Conservation (phyloP, 2,329 filamentous ascomycete genomes). For the Sclerotinia trifoliorum region DNA sequence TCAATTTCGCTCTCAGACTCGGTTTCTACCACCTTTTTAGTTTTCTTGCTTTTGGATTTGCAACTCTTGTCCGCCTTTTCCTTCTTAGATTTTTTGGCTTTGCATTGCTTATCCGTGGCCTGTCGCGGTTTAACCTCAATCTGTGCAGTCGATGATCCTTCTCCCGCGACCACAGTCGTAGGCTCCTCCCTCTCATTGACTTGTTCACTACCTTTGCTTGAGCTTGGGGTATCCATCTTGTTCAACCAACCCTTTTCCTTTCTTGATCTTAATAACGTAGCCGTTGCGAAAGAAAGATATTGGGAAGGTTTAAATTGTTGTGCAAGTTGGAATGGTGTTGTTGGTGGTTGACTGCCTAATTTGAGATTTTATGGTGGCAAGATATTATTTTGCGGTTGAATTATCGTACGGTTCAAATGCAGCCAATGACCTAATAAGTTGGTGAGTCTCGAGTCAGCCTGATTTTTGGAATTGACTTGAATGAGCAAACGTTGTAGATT, state of each 20-base stretch:
- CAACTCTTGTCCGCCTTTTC: constrained; percentile 28
- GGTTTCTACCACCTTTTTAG: constrained; percentile 19
- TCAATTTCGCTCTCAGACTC: constrained; percentile 24
- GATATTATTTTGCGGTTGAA: constrained; percentile 7
- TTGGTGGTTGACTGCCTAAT: neutral
- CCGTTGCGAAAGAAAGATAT: neutral
- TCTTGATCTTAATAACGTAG: too few relatives aligned
- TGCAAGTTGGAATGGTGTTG: neutral
- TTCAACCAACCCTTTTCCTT: neutral
- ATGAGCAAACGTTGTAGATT: constrained; percentile 1
- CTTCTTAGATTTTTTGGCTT: constrained; percentile 33
- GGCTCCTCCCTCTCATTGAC: constrained; percentile 32
- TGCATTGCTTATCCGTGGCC: constrained; percentile 27
- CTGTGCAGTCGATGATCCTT: constrained; percentile 28
- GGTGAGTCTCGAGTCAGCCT: neutral
- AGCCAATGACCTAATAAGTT: constrained; percentile 2
- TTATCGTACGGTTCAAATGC: constrained; percentile 1
- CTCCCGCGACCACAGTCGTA: constrained; percentile 26
- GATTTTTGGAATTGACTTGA: neutral
- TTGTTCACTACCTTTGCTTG: constrained; percentile 32
- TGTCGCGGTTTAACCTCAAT: constrained; percentile 34
- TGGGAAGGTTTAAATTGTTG: neutral
- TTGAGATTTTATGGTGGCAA: neutral
- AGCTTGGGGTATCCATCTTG: constrained; percentile 36
- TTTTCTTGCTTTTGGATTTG: constrained; percentile 21